Percentiles rank a stretch among this genome's conserved stretches.
Conservation (phyloP, 1,284 basidiomycete species). For the Leucoagaricus sp. region DNA sequence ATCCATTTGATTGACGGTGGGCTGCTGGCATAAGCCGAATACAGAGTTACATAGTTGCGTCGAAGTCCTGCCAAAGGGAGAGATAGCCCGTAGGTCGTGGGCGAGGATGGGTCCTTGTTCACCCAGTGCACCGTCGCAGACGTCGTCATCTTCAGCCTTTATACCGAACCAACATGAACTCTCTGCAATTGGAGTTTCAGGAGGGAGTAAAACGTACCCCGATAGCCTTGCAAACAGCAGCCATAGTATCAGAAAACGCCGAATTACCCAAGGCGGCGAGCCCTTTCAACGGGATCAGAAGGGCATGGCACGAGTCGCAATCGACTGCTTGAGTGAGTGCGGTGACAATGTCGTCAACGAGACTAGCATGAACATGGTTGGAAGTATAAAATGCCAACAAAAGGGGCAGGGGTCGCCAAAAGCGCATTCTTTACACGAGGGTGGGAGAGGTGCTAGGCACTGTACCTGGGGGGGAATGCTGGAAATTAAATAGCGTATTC, state of each 20-base stretch:
- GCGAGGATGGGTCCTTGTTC: constrained; percentile 60
- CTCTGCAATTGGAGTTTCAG: no score
- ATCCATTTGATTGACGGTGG: constrained; percentile 42
- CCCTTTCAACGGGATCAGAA: constrained; percentile 42
- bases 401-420: neutral
- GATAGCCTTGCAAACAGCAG: constrained; percentile 41
- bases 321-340: constrained; percentile 42
- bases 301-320: constrained; percentile 48
- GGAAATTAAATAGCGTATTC: no score
- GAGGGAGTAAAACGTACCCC: constrained; percentile 28
- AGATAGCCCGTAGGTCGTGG: constrained; percentile 53
- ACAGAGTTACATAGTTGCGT: constrained; percentile 58
- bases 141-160: constrained; percentile 44
- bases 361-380: constrained; percentile 15
- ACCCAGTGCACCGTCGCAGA: constrained; percentile 53
- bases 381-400: neutral
- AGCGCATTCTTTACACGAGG: neutral
- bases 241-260: constrained; percentile 40
- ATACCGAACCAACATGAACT: neutral
- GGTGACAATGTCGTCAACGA: constrained; percentile 41
- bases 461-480: no score
- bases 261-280: constrained; percentile 45
- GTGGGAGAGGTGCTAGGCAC: no score
- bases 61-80: constrained; percentile 45
- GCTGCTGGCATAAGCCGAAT: constrained; percentile 54